Evolutionary conservation across 176 grass and related monocot genomes (phyloP), one percentile per base, ranked within the genome.

Genomic region (Oropetium thomaeum): DNA sequence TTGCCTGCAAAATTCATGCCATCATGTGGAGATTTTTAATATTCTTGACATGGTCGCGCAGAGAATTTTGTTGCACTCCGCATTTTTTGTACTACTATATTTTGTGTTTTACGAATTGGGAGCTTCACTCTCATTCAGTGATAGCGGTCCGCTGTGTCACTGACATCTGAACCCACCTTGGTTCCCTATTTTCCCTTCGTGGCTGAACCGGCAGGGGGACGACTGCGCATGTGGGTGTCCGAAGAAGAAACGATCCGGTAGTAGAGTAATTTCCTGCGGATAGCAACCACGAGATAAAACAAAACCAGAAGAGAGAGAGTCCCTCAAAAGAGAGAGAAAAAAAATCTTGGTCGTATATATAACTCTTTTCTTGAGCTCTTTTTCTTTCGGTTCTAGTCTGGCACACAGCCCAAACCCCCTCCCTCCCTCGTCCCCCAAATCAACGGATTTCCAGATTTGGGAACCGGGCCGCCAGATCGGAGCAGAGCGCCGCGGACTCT

Each of bases 401-500:
- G 54, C 77, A 67, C 54, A 22, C 19, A 41, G 42, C 57, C 77
- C 65, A 80, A 72, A 63, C 58, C 79, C 79, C 53, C 44, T 3
- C 35, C 35, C 35, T 38, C 35, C 4, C 14, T 9, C 26, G 15
- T 39, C 31, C 23, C 49, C 68, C 68, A 73, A 62, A 81, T 81
- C 48, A 52, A 52, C 48, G 67, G 54, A n/a, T 41, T 67, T 59
- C 78, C 68, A 81, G 79, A 81, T 81, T 70, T 35, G 68, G 32
- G 48, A 31, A 54, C 69, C 79, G 10, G 23, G 43, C 67, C 78
- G 78, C 58, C 69, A 73, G 79, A 81, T 81, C 68, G 79, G 58
- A 81, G 44, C 79, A 19, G 42, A 31, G 33, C 79, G 32, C 57
- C 79, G 32, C 42, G 43, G 67, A 23, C 58, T 47, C 57, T 67